Evolutionary conservation across 2,329 filamentous ascomycete species (phyloP), one percentile per base, ranked within the genome.

Genomic region (Phaeoacremonium minimum): DNA sequence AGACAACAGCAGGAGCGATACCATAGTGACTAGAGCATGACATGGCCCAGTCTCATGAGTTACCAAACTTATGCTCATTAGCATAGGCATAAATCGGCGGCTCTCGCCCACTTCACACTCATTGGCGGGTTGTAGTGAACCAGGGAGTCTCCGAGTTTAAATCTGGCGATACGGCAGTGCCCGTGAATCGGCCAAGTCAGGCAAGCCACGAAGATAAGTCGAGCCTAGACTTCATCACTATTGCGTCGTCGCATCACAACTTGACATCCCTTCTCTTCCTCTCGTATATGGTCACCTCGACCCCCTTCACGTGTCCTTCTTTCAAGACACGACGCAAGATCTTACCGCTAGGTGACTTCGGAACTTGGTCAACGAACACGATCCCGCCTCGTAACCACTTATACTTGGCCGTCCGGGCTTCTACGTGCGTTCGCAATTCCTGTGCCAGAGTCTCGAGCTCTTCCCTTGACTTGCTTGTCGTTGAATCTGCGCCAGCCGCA

Each of bases 321-420:
- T 59, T 61, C 40, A 68, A 48, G 15, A 67, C 46, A 34, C 64
- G 41, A 30, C 66, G 53, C 40, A 69, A 37, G 15, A 69, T 69
- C 55, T 69, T 69, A 2, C 66, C 66, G 12, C 65, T 68, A 1
- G 77, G 75, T 41, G 83, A 85, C 64, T 85, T 87, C 7, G 83
- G 83, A 20, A 88, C 81, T 9, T 63, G 64, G 22, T 84, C 73
- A 3, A 83, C 65, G 53, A 87, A 85, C 15, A 73, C 62, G 12
- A 88, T 73, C 1, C 83, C 84, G 0, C 83, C 84, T 4, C 73
- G 75, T 41, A 87, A 66, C 55, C 79, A 73, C 59, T 88, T 88
- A 47, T 79, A 76, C 42, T 61, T 67, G 1, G 78, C 73, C 18
- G 83, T 75, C 32, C 73, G 72, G 50, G 69, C 64, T 33, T 78